These are phyloP conservation scores for Mucor lusitanicus DNA, from an alignment of 371 early-diverging fungal species.

Conservation along the genomic window DNA sequence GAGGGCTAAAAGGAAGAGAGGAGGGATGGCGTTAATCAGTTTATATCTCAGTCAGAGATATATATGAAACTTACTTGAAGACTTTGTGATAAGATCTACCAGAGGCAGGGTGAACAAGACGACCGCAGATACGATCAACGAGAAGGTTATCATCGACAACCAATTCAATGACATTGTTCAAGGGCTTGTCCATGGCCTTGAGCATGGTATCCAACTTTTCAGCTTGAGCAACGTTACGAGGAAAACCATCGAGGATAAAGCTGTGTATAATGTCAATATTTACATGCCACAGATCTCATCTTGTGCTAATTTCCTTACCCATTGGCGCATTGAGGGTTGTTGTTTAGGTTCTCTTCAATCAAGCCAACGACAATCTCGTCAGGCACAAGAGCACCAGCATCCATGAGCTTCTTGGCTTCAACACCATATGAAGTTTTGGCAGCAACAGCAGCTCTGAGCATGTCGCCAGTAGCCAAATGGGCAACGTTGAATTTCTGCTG, in stretches of 20 bases:
- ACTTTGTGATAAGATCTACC: slow-evolving; percentile 97
- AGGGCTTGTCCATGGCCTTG: slow-evolving; percentile 71
- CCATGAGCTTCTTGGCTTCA: slow-evolving; percentile 98
- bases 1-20: slow-evolving; percentile 70
- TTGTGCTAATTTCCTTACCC: slow-evolving; percentile 52
- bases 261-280: slow-evolving; percentile 24
- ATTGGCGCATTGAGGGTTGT: slow-evolving; percentile 89
- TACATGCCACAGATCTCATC: neutral
- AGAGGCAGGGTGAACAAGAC: slow-evolving; percentile 92
- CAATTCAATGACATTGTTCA: slow-evolving; percentile 93
- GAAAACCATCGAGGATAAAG: slow-evolving; percentile 99
- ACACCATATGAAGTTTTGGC: slow-evolving; percentile 90
- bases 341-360: slow-evolving; percentile 93
- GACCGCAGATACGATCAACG: slow-evolving; percentile 95
- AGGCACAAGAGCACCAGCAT: slow-evolving; percentile 95
- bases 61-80: slow-evolving; percentile 64
- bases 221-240: slow-evolving; percentile 98
- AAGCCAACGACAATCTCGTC: slow-evolving; percentile 98
- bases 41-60: neutral
- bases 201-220: slow-evolving; percentile 98
- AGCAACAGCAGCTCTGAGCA: slow-evolving; percentile 96
- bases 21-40: neutral
- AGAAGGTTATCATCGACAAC: slow-evolving; percentile 92
- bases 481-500: slow-evolving; percentile 93
- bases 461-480: slow-evolving; percentile 99